These are phyloP conservation scores for Paraphaeosphaeria minitans DNA, from an alignment of 2,329 filamentous ascomycete genomes.

Conservation along the genomic window DNA sequence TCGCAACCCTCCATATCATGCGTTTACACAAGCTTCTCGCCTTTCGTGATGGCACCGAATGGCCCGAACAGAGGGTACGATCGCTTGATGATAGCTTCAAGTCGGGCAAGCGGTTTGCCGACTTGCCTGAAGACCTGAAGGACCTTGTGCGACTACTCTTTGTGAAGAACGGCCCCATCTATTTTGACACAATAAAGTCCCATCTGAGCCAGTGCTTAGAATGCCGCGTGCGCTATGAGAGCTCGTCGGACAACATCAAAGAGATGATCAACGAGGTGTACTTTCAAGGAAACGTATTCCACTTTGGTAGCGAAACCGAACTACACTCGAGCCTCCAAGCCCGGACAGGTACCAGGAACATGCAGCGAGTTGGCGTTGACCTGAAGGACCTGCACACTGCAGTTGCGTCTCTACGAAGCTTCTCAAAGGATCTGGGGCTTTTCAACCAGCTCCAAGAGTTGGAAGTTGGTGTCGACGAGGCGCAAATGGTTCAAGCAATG, in stretches of 20 bases:
- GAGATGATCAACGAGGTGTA: background rate
- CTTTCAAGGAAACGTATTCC: background rate
- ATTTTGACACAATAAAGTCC: background rate
- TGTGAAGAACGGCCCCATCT: background rate
- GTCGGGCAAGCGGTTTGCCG: background rate
- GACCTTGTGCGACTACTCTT: background rate
- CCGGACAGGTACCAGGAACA: background rate
- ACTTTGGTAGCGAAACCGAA: background rate
- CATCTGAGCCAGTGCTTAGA: background rate
- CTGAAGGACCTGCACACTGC: background rate
- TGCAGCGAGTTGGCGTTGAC: background rate
- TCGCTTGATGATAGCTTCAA: background rate
- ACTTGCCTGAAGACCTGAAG: background rate
- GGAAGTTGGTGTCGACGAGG: conserved; percentile 30
- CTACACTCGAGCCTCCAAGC: background rate
- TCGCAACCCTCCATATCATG: background rate
- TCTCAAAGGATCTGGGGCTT: background rate
- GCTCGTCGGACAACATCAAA: background rate
- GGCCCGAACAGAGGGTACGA: background rate
- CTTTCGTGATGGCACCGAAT: background rate
- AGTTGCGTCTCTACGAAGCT: background rate
- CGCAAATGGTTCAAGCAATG: conserved; percentile 4
- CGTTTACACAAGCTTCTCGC: background rate
- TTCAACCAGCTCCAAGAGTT: conserved; percentile 22
- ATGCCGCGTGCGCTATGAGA: background rate